Evolutionary conservation across 2,329 filamentous ascomycete genomes (phyloP), one percentile per base, ranked within the genome.

Genomic region (Septoria petroselini): DNA sequence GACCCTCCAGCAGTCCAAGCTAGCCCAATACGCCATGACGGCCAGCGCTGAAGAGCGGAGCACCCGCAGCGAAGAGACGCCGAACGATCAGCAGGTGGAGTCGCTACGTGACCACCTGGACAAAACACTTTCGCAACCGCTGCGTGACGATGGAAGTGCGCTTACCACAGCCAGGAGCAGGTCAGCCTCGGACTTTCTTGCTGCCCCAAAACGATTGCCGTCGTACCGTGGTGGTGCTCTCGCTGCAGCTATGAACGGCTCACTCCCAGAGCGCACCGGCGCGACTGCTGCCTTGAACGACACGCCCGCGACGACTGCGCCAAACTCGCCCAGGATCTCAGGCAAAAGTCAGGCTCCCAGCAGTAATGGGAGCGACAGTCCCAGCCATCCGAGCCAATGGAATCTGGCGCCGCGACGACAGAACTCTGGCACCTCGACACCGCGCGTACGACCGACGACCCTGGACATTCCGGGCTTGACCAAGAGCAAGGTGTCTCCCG

Each of bases 401-500:
- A 80, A 80, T 41, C 83, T 85, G 1, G 69, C 84, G 53, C 53
- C 53, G 4, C 41, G 47, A 29, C 76, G 86, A 64, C 84, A 86
- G 64, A 87, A 85, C 62, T 93, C 88, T 8, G 85, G 85, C 51
- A 78, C 77, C 42, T 83, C 84, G 19, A 95, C 91, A 4, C 90
- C 91, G 21, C 79, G 86, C 57, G 79, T 89, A 41, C 89, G 94
- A 70, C 90, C 93, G 7, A 97, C 93, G 12, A 96, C 93, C 11
- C 83, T 97, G 63, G 95, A 95, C 69, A 96, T 98, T 53, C 93
- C 93, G 50, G 93, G 93, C 58, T 83, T 98, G 76, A 98, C 93
- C 52, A 86, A 90, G 65, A 97, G 91, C 53, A 89, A 89, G 65
- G 89, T 95, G 41, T 98, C 93, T 1, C 93, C 93, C 7, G 93